Evolutionary conservation across 352 stramenopile species (phyloP).

Genomic region (Achlya hypogyna): DNA sequence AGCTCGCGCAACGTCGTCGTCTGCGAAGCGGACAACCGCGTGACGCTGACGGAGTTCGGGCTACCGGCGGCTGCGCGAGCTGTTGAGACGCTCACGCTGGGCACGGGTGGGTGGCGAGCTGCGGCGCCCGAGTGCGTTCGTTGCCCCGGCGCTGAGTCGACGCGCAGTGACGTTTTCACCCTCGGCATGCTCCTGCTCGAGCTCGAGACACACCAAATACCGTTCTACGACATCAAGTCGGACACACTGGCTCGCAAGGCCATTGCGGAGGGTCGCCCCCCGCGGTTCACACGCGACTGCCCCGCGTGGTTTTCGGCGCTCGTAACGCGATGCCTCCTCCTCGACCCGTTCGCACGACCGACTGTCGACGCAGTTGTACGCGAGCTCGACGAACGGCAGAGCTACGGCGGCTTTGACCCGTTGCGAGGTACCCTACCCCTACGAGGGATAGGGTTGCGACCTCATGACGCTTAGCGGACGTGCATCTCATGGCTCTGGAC

Average conservation of each 20-base stretch:
- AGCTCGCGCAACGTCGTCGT: not conserved
- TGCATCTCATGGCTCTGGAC: not conserved
- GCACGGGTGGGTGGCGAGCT: not conserved
- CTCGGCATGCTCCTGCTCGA: conserved; percentile 32
- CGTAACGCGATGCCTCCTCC: not conserved
- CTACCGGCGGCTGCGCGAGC: not conserved
- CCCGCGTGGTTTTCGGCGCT: not conserved
- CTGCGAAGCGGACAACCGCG: not conserved
- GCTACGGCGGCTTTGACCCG: not conserved
- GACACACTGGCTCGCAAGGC: not conserved
- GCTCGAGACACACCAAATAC: conserved; percentile 25
- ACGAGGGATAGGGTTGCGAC: not conserved
- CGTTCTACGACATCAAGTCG: conserved; percentile 27
- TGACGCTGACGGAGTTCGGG: not conserved
- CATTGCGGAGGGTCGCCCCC: not conserved
- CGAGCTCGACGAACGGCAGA: not conserved
- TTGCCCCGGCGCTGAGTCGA: not conserved
- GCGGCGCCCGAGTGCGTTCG: not conserved
- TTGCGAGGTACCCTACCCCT: not conserved
- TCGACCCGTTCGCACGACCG: not conserved
- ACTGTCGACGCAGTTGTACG: not conserved
- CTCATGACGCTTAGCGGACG: not conserved
- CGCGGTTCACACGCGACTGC: not conserved
- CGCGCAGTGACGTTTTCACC: conserved; percentile 26
- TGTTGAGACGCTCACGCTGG: not conserved